Evolutionary conservation across 129 eudicot species (phyloP).

Genomic region (Scalesia atractyloides): DNA sequence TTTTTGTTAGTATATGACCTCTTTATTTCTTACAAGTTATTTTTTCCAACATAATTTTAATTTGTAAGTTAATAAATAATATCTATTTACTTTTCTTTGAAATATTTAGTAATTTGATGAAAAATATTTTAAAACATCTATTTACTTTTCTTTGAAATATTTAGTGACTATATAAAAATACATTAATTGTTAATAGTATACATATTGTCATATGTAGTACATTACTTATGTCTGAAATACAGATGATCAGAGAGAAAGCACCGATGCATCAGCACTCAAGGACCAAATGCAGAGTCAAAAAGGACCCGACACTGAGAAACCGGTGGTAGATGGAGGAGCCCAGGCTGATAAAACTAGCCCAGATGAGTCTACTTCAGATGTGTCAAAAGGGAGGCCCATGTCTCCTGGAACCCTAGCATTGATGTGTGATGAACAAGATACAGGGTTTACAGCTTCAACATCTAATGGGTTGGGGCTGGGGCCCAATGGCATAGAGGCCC

Average conservation of each 20-base stretch:
- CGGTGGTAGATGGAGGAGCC: slow-evolving; percentile 20
- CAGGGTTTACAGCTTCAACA: slow-evolving; percentile 30
- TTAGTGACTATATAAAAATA: background rate
- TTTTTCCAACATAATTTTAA: background rate
- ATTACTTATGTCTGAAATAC: background rate
- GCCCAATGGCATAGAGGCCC: background rate
- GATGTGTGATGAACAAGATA: slow-evolving; percentile 78
- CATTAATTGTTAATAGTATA: background rate
- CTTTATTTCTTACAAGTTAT: background rate
- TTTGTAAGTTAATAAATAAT: background rate
- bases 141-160: too few relatives aligned
- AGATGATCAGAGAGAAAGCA: slow-evolving; percentile 29
- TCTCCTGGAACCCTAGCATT: slow-evolving; percentile 81
- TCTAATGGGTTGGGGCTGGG: slow-evolving; percentile 22
- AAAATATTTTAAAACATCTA: too few relatives aligned
- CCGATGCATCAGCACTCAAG: slow-evolving; percentile 14
- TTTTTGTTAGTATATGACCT: background rate
- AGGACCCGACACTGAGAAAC: slow-evolving; percentile 19
- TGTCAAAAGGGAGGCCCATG: slow-evolving; percentile 45
- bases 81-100: too few relatives aligned
- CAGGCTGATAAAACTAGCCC: slow-evolving; percentile 20
- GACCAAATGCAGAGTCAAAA: slow-evolving; percentile 23
- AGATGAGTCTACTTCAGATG: slow-evolving; percentile 16
- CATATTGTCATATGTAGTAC: background rate
- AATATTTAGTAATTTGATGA: too few relatives aligned